Conservation (phyloP, 352 stramenopile genomes). For the Phytopythium oedochilum region DNA sequence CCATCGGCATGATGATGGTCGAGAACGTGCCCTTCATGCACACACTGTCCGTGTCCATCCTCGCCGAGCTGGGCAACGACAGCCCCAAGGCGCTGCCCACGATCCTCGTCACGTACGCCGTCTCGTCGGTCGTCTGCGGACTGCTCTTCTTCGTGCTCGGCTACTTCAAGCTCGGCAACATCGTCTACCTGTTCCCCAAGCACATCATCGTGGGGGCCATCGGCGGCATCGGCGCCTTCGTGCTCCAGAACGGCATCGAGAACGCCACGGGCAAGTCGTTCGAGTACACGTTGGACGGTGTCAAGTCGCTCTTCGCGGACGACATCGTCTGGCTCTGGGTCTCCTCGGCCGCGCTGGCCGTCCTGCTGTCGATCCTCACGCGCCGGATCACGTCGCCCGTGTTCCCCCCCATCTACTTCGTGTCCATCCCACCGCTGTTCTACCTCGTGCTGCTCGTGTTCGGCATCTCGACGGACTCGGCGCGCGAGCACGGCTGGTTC, state of each 20-base stretch:
- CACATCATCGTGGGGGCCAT: constrained; percentile 95
- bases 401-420: constrained; percentile 76
- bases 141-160: constrained; percentile 88
- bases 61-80: constrained; percentile 74
- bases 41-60: constrained; percentile 81
- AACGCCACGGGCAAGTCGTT: constrained; percentile 75
- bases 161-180: constrained; percentile 85
- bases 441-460: constrained; percentile 54
- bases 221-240: constrained; percentile 89
- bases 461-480: constrained; percentile 49
- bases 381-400: constrained; percentile 54
- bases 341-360: constrained; percentile 45
- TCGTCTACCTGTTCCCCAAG: constrained; percentile 93
- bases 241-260: constrained; percentile 82
- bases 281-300: constrained; percentile 41
- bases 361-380: constrained; percentile 47
- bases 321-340: constrained; percentile 71
- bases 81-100: constrained; percentile 82
- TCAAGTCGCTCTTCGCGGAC: constrained; percentile 43
- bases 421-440: constrained; percentile 75
- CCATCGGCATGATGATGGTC: constrained; percentile 92
- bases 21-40: constrained; percentile 96
- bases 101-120: constrained; percentile 89
- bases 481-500: constrained; percentile 68
- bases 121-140: constrained; percentile 88